Evolutionary conservation across 176 grass and related monocot genomes (phyloP), one percentile per base, ranked within the genome.

Genomic region (Carex kokanica): DNA sequence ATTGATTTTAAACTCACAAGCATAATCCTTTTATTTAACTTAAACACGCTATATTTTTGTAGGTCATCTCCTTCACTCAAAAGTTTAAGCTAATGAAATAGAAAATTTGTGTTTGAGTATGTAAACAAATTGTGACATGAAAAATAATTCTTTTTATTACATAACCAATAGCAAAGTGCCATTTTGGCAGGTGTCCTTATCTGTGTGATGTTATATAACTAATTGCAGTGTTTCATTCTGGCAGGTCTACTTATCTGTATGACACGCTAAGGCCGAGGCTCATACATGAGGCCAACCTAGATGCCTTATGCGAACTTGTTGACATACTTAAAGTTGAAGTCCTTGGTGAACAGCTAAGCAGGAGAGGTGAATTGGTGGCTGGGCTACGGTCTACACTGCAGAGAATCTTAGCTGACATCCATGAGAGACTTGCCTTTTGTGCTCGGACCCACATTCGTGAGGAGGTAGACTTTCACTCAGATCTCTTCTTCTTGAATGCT

Each of bases 281-380:
- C 60, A 98, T 98, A 93, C 94, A 98, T 81, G 96, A 98, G 86
- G 89, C 92, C 67, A 94, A 87, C 29, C 90, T 98, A 15, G 95
- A 98, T 90, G 91, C 86, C 88, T 89, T 98, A 3, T 98, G 95
- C 54, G 95, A 94, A 88, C 92, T 98, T 53, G 89, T 98, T 74
- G 89, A 90, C 83, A 98, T 98, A 83, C 89, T 98, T 78, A 98
- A 98, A 89, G 90, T 90, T 79, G 92, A 98, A 87, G 95, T 98
- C 43, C 86, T 98, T 21, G 95, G 90, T 65, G 95, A 98, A 81
- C 95, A 93, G 47, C 67, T 91, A 29, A 90, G 69, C 78, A 92
- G 89, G 86, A 88, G 89, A 70, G 90, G 86, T 74, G 92, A 94
- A 86, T 93, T 92, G 81, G 89, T 94, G 83, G 88, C 86, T 16